Base-by-base conservation (phyloP, 2,329 filamentous ascomycete species). In the Teratosphaeria zuluensis region DNA sequence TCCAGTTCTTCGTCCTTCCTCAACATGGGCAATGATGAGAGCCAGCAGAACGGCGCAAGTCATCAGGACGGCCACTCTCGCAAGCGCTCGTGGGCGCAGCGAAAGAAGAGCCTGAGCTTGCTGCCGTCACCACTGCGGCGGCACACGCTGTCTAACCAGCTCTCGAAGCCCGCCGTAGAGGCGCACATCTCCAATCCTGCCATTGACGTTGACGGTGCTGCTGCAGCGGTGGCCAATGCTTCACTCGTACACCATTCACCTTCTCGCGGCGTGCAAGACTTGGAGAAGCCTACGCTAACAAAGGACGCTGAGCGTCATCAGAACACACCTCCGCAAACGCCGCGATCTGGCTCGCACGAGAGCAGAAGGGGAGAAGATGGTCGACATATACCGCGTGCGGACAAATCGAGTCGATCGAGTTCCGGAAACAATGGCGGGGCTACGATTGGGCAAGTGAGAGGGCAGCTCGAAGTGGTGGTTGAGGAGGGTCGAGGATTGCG, bases 261-360 rank as follows among this genome's bases (percentile, higher is more conserved):
- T 65, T 75, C 74, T 64, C 70, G 72, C 71, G 72, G 74, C 74
- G 80, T 80, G 83, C 76, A 81, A 83, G 78, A 81, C 88, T 75
- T 88, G 84, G 80, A 88, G 62, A 65, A 61, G 51, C 62, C 62
- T 64, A 64, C 87, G 89, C 92, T 96, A 90, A 96, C 91, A 84
- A 82, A 85, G 82, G 84, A 84, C 81, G 80, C 80, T 76, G 79
- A 79, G 75, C 76, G 73, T 38, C 54, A 77, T 80, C 95, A 96
- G 92, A 95, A 90, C 80, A 94, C 90, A 68, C 89, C 90, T 66
- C 86, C 91, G 61, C 92, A 92, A 66, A 95, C 92, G 58, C 92
- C 90, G 64, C 87, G 92, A 76, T 89, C 92, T 61, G 84, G 92
- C 69, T 95, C 90, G 58, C 81, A 83, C 73, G 83, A 84, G 76